Evolutionary conservation across 1,284 basidiomycete species (phyloP).

Genomic region (Sutorius eximius): DNA sequence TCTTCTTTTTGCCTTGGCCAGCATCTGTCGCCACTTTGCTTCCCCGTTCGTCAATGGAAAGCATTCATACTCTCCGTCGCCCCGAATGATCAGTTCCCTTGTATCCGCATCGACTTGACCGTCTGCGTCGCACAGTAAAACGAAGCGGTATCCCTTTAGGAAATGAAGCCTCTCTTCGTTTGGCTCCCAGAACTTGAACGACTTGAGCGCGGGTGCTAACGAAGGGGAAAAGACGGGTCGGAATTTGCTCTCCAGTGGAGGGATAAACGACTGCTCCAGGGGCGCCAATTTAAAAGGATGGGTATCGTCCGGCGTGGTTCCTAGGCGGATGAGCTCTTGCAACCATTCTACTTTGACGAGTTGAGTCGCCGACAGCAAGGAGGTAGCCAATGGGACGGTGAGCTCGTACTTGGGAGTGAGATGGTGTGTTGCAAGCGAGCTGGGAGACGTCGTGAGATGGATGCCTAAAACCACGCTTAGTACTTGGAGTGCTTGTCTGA

Average conservation of each 20-base stretch:
- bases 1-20: slow-evolving; percentile 52
- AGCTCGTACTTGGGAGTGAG: slow-evolving; percentile 50
- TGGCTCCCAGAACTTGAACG: slow-evolving; percentile 59
- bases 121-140: slow-evolving; percentile 57
- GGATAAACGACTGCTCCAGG: slow-evolving; percentile 50
- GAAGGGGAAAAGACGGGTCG: slow-evolving; percentile 55
- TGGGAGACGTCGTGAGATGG: slow-evolving; percentile 46
- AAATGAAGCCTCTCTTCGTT: slow-evolving; percentile 58
- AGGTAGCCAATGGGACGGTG: slow-evolving; percentile 49
- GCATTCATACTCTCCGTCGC: slow-evolving; percentile 57
- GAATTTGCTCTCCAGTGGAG: slow-evolving; percentile 54
- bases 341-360: slow-evolving; percentile 69
- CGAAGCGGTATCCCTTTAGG: slow-evolving; percentile 51
- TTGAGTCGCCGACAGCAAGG: slow-evolving; percentile 53
- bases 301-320: slow-evolving; percentile 35
- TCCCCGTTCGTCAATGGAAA: slow-evolving; percentile 52
- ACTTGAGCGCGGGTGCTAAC: slow-evolving; percentile 48
- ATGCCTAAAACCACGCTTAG: slow-evolving; percentile 41
- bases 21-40: slow-evolving; percentile 48
- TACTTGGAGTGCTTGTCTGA: not conserved
- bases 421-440: slow-evolving; percentile 58
- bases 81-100: slow-evolving; percentile 52
- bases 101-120: slow-evolving; percentile 48
- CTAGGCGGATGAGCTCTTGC: slow-evolving; percentile 51
- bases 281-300: slow-evolving; percentile 37